Evolutionary conservation across 352 stramenopile genomes (phyloP).

Genomic region (Pythium aquatile): DNA sequence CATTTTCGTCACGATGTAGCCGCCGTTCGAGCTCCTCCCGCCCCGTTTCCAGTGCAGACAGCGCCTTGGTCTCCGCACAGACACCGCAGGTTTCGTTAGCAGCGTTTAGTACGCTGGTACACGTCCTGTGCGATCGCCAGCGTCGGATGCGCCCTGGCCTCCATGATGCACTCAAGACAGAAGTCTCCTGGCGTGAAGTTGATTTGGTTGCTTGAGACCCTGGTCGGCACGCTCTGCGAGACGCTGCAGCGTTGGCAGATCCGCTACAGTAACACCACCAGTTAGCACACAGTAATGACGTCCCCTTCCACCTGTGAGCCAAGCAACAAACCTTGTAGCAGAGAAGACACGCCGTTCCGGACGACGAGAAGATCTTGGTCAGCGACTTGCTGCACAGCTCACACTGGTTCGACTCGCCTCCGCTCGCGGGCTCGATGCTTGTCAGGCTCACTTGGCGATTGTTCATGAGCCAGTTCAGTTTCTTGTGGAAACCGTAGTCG

Average conservation of each 20-base stretch:
- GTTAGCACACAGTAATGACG: not conserved
- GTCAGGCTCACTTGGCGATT: not conserved
- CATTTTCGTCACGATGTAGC: too few relatives aligned
- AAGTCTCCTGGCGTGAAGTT: slow-evolving; percentile 2
- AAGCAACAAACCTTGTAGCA: slow-evolving; percentile 13
- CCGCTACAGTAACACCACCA: not conserved
- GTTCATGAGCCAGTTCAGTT: slow-evolving; percentile 38
- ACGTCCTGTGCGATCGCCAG: not conserved
- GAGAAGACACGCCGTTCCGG: slow-evolving; percentile 3
- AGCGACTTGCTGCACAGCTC: slow-evolving; percentile 1
- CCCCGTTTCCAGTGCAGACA: too few relatives aligned
- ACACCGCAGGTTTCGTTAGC: too few relatives aligned
- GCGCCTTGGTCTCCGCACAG: too few relatives aligned
- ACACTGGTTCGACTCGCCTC: not conserved
- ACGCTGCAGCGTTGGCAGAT: slow-evolving; percentile 11
- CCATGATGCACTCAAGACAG: slow-evolving; percentile 10
- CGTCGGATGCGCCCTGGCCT: not conserved
- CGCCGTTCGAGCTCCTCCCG: too few relatives aligned
- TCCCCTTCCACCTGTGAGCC: not conserved
- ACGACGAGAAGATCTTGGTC: not conserved
- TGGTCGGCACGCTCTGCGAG: slow-evolving; percentile 5
- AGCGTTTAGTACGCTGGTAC: not conserved
- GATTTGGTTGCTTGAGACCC: not conserved
- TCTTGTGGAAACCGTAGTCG: slow-evolving; percentile 39
- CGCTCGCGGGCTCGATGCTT: not conserved